Percentiles rank a stretch among this genome's conserved stretches.
These are phyloP conservation scores for Thinopyrum obtusiflorum DNA, from an alignment of 202 grass and related monocot genomes.

Conservation along the genomic window DNA sequence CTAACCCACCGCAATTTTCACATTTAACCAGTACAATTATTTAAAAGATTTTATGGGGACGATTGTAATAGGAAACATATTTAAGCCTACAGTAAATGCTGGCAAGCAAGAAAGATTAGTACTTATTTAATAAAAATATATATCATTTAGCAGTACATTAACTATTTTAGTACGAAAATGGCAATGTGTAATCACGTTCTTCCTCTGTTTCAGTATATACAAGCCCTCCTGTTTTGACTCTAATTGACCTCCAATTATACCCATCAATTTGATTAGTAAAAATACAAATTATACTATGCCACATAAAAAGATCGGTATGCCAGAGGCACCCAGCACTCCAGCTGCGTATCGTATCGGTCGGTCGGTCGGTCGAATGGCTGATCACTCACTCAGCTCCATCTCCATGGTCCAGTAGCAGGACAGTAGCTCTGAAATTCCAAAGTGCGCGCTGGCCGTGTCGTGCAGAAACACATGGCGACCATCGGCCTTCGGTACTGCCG, in stretches of 20 bases:
- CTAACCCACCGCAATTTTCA: neutral
- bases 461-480: neutral
- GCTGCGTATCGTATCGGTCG: neutral
- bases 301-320: neutral
- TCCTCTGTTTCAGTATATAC: neutral
- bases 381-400: neutral
- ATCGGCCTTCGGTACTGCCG: neutral
- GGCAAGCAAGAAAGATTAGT: neutral
- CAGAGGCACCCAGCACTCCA: neutral
- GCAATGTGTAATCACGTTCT: neutral
- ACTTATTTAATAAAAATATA: neutral
- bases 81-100: neutral
- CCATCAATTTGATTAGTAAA: neutral
- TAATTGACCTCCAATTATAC: neutral
- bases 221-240: neutral
- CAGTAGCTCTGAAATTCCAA: neutral
- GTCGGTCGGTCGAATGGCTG: neutral
- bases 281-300: neutral
- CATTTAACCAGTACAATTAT: neutral
- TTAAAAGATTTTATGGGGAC: neutral
- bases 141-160: neutral
- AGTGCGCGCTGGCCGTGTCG: neutral
- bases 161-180: neutral
- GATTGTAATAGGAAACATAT: neutral
- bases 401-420: neutral